Conservation (phyloP, 2,329 filamentous ascomycete genomes). For the Dothideomycetes sp. region DNA sequence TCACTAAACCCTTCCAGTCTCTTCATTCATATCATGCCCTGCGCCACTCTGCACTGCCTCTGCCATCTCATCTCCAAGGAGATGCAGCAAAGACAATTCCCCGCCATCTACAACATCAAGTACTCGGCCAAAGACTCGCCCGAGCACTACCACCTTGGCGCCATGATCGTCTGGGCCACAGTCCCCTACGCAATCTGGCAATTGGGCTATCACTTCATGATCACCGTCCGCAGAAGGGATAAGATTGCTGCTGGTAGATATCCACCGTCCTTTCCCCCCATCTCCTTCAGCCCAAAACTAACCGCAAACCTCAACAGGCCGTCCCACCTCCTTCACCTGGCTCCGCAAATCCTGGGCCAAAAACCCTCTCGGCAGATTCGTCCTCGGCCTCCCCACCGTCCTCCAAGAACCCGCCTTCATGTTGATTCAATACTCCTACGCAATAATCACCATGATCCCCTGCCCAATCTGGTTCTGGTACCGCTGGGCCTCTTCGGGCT, state of each 20-base stretch:
- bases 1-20: conserved; percentile 49
- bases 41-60: conserved; percentile 82
- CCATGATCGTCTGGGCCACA: conserved; percentile 92
- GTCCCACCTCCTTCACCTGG: conserved; percentile 97
- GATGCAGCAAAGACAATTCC: conserved; percentile 61
- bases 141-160: conserved; percentile 66
- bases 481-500: conserved; percentile 65
- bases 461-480: conserved; percentile 94
- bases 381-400: conserved; percentile 63
- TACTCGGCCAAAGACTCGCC: conserved; percentile 57
- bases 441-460: conserved; percentile 84
- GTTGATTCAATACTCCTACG: conserved; percentile 89
- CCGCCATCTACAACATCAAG: conserved; percentile 77
- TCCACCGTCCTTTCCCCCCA: neutral
- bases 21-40: conserved; percentile 99
- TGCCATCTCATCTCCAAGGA: conserved; percentile 68
- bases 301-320: conserved; percentile 34
- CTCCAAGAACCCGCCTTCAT: conserved; percentile 90
- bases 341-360: conserved; percentile 84
- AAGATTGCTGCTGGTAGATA: conserved; percentile 71
- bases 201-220: conserved; percentile 83
- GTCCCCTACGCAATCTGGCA: conserved; percentile 93
- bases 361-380: conserved; percentile 76
- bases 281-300: conserved; percentile 1
- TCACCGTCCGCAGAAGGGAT: conserved; percentile 86